A percentile compares a stretch with the other conserved stretches of the same genome.
Evolutionary conservation across 371 early-diverging fungal genomes (phyloP).

Genomic region (Mortierella sp.): DNA sequence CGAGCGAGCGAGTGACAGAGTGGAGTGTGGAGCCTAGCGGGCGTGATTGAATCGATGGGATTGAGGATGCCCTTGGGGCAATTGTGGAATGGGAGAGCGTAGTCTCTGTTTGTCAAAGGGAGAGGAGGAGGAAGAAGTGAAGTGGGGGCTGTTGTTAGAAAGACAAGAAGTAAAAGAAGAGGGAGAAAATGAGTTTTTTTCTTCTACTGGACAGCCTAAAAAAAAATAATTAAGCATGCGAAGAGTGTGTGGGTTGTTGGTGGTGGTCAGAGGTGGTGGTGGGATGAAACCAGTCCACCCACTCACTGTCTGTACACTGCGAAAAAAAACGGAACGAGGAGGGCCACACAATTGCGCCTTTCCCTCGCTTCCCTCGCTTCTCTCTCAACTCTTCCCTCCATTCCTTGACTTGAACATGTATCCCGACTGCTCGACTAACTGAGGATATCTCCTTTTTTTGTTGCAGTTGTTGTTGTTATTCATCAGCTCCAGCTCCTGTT

Average conservation of each 20-base stretch:
- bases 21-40: not conserved
- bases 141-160: not conserved
- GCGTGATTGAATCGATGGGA: not conserved
- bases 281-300: slow-evolving; percentile 15
- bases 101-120: not conserved
- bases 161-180: not conserved
- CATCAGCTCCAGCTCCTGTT: not conserved
- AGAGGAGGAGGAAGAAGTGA: not conserved
- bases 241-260: not conserved
- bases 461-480: not conserved
- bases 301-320: not conserved
- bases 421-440: not conserved
- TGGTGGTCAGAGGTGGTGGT: not conserved
- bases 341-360: not conserved
- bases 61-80: slow-evolving; percentile 3
- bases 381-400: not conserved
- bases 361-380: not conserved
- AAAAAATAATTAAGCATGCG: slow-evolving; percentile 9
- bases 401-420: not conserved
- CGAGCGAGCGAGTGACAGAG: not conserved
- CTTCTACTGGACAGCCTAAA: not conserved
- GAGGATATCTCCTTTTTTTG: slow-evolving; percentile 7
- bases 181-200: not conserved
- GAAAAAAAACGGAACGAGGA: not conserved
- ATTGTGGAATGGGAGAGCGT: not conserved